Conservation (phyloP, 257 asterid species). For the Fraxinus pennsylvanica region DNA sequence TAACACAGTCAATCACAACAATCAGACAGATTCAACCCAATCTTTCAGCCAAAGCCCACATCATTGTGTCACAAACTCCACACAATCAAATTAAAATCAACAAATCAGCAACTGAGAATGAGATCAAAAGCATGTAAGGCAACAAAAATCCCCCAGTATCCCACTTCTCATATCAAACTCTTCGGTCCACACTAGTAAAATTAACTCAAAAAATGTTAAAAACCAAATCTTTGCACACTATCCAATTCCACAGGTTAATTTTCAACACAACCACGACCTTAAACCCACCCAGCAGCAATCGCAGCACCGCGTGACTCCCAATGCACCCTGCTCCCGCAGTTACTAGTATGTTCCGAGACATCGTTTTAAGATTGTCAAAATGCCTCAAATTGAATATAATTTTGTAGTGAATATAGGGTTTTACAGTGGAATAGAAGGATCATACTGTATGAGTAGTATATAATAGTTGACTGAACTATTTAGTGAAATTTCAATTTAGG, state of each 20-base stretch:
- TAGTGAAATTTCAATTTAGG: no score
- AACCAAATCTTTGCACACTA: conserved; percentile 7
- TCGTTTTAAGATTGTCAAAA: neutral
- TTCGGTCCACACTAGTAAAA: neutral
- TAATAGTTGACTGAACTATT: neutral
- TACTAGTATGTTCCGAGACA: conserved; percentile 37
- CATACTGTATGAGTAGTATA: neutral
- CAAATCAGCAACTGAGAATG: neutral
- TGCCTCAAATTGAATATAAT: neutral
- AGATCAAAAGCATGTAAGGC: neutral
- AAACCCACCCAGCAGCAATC: conserved; percentile 72
- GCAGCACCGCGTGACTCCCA: conserved; percentile 82
- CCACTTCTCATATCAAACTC: conserved; percentile 18
- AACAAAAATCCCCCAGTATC: conserved; percentile 1
- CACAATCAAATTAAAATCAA: neutral
- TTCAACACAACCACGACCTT: conserved; percentile 49
- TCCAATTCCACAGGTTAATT: conserved; percentile 2
- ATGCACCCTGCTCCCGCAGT: conserved; percentile 56
- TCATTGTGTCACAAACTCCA: no score
- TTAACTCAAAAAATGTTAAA: conserved; percentile 6
- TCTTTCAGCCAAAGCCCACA: no score
- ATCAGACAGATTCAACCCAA: no score
- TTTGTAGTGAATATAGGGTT: neutral
- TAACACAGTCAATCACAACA: no score
- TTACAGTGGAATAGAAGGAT: neutral